Evolutionary conservation across 148 eudicot species (phyloP).

Genomic region (Salicornia ramosissima): DNA sequence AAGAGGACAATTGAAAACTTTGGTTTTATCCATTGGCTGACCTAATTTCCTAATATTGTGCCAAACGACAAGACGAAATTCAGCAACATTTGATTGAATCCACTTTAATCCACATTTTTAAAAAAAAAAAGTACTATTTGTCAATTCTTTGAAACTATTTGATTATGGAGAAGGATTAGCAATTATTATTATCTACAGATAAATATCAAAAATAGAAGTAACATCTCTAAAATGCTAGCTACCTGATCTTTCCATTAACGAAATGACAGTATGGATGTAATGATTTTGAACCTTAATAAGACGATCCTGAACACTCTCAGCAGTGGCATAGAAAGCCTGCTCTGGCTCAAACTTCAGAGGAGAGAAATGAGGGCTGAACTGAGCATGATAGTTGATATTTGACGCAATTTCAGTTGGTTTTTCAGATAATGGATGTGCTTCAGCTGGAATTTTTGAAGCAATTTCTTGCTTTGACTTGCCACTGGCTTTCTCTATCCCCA

Average conservation of each 20-base stretch:
- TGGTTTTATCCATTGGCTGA: too few relatives aligned
- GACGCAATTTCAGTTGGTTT: conserved; percentile 72
- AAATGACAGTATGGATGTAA: neutral
- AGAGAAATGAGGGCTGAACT: conserved; percentile 91
- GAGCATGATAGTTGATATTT: conserved; percentile 86
- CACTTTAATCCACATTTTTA: neutral
- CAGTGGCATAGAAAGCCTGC: conserved; percentile 95
- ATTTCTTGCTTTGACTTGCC: too few relatives aligned
- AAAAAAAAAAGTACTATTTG: too few relatives aligned
- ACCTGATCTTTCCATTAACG: neutral
- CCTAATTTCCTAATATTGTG: neutral
- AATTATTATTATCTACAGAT: neutral
- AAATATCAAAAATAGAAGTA: neutral
- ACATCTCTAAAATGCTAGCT: neutral
- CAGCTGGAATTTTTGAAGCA: conserved; percentile 47
- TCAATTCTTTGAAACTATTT: neutral
- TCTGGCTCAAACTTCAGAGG: conserved; percentile 88
- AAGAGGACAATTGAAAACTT: too few relatives aligned
- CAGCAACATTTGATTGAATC: neutral
- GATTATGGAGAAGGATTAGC: neutral
- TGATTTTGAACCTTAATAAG: conserved; percentile 51
- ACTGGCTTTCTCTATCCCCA: too few relatives aligned
- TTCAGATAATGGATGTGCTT: conserved; percentile 64
- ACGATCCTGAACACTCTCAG: conserved; percentile 94
- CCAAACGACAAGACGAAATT: neutral